phyloP scores from a whole-genome alignment of 2,329 filamentous ascomycete genomes.

The Alternaria ethzedia region DNA sequence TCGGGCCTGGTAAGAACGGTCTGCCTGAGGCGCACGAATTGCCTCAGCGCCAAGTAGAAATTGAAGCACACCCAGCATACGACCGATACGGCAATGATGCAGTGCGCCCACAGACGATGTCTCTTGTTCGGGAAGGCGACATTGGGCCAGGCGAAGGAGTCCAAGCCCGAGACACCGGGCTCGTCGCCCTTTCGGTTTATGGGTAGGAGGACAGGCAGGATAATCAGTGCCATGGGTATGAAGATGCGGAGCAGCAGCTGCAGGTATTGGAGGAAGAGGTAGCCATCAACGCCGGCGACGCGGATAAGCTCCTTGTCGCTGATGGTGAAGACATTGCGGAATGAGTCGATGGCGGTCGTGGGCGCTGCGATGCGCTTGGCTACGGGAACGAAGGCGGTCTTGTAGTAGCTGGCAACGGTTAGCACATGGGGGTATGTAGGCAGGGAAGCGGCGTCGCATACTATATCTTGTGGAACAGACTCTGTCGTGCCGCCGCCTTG shows the following conservation, averaged over 20 bases:
- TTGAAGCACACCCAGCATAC: constrained; percentile 86
- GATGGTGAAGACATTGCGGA: constrained; percentile 65
- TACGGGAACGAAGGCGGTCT: constrained; percentile 46
- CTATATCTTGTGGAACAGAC: constrained; percentile 49
- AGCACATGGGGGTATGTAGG: constrained; percentile 10
- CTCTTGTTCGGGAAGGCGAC: constrained; percentile 67
- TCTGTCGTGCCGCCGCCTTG: constrained; percentile 37
- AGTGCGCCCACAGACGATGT: constrained; percentile 80
- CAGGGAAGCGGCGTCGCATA: constrained; percentile 16
- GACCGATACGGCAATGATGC: constrained; percentile 77
- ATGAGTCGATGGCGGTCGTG: constrained; percentile 44
- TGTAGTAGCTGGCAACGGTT: constrained; percentile 43
- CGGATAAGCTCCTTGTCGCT: constrained; percentile 86
- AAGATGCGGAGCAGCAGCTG: constrained; percentile 90
- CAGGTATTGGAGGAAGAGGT: constrained; percentile 94
- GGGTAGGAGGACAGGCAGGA: constrained; percentile 85
- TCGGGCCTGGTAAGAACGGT: constrained; percentile 94
- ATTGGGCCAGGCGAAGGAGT: constrained; percentile 88
- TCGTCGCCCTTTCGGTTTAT: constrained; percentile 78
- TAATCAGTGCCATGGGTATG: constrained; percentile 76
- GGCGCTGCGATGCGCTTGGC: constrained; percentile 45
- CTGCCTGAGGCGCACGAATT: constrained; percentile 92
- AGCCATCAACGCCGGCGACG: constrained; percentile 94
- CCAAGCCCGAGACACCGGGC: constrained; percentile 62
- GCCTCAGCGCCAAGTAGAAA: constrained; percentile 82